phyloP scores from a whole-genome alignment of 2,329 filamentous ascomycete species.

The Fusarium lyarnte region DNA sequence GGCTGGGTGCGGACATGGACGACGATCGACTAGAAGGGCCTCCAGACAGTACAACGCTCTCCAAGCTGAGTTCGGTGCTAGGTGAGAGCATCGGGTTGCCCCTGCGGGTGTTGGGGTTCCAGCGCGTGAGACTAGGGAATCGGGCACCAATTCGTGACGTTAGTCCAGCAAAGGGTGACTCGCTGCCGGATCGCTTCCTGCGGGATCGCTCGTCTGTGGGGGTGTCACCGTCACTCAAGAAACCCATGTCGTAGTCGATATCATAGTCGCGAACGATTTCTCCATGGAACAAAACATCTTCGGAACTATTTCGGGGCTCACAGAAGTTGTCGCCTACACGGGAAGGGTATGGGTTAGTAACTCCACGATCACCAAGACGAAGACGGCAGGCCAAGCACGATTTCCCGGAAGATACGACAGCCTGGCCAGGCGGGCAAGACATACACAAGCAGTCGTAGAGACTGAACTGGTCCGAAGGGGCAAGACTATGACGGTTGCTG shows the following conservation, averaged over 20 bases:
- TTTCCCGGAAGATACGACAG: not conserved
- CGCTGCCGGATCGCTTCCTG: conserved; percentile 66
- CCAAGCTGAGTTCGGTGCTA: conserved; percentile 84
- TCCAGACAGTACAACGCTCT: conserved; percentile 73
- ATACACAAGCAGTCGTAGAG: conserved; percentile 79
- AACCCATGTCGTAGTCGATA: conserved; percentile 73
- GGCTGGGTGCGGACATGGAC: conserved; percentile 73
- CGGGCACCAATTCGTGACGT: conserved; percentile 73
- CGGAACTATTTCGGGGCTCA: conserved; percentile 61
- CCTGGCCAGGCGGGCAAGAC: conserved; percentile 49
- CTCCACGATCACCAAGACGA: conserved; percentile 7
- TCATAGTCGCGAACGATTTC: conserved; percentile 56
- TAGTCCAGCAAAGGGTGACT: conserved; percentile 70
- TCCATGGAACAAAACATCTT: conserved; percentile 49
- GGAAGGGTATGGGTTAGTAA: conserved; percentile 24
- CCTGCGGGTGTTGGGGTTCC: conserved; percentile 57
- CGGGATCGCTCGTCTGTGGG: conserved; percentile 54
- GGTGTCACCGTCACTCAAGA: conserved; percentile 71
- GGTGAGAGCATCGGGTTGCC: conserved; percentile 63
- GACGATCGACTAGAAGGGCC: conserved; percentile 81
- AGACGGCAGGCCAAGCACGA: conserved; percentile 4
- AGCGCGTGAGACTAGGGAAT: conserved; percentile 62
- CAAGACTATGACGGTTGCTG: conserved; percentile 61
- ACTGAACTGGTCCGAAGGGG: conserved; percentile 50
- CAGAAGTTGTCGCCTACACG: conserved; percentile 69